Evolutionary conservation across 1,139 yeast species (phyloP).

Genomic region (Eremothecium gossypii): DNA sequence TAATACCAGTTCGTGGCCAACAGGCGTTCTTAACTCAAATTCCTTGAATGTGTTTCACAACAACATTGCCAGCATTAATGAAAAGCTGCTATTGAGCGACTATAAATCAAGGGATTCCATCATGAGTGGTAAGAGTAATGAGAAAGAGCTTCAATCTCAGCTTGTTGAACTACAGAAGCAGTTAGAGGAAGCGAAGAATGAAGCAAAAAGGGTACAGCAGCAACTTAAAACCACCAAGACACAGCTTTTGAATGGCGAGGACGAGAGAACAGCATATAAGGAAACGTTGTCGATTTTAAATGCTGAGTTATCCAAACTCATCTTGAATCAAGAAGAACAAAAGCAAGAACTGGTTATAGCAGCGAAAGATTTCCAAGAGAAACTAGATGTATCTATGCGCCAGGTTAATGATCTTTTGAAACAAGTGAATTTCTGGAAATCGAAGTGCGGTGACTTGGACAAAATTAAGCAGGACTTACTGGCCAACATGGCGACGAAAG

Average conservation of each 20-base stretch:
- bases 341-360: conserved; percentile 18
- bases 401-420: conserved; percentile 22
- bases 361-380: conserved; percentile 17
- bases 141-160: conserved; percentile 7
- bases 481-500: conserved; percentile 55
- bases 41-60: conserved; percentile 12
- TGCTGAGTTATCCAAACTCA: conserved; percentile 20
- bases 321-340: conserved; percentile 17
- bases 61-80: conserved; percentile 12
- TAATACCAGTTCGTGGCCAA: conserved; percentile 51
- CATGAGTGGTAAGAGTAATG: not conserved
- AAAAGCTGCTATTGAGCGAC: conserved; percentile 8
- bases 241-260: conserved; percentile 13
- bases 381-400: conserved; percentile 29
- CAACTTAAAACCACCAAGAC: conserved; percentile 6
- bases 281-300: conserved; percentile 24
- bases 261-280: conserved; percentile 24
- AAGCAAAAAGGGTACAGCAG: not conserved
- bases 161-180: conserved; percentile 7
- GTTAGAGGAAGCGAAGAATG: conserved; percentile 4
- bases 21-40: conserved; percentile 21
- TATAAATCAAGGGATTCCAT: not conserved
- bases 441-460: conserved; percentile 9
- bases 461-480: conserved; percentile 8
- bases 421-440: conserved; percentile 18